Evolutionary conservation across 768 basidiomycete genomes (phyloP).

Genomic region (Baorangia bicolor): DNA sequence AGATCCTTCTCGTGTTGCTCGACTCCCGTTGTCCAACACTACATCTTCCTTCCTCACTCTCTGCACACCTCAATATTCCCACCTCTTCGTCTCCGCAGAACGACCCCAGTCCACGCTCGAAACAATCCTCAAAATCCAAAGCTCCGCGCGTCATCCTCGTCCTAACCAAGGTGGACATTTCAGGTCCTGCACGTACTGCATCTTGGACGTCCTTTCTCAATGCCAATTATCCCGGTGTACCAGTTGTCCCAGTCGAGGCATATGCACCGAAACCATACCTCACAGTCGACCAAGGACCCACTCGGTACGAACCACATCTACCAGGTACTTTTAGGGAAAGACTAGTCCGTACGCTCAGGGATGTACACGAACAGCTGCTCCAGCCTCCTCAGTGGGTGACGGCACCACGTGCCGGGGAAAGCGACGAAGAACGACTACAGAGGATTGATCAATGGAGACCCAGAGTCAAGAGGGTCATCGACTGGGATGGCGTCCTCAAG

Average conservation of each 20-base stretch:
- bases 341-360: constrained; percentile 63
- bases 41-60: constrained; percentile 82
- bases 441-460: constrained; percentile 64
- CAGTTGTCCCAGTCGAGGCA: constrained; percentile 74
- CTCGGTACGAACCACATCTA: constrained; percentile 61
- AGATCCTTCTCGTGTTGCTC: constrained; percentile 83
- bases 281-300: constrained; percentile 40
- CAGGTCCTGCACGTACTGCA: constrained; percentile 59
- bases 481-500: constrained; percentile 68
- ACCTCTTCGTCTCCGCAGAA: background rate
- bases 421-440: constrained; percentile 44
- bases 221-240: constrained; percentile 49
- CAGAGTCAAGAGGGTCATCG: constrained; percentile 58
- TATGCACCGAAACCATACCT: constrained; percentile 53
- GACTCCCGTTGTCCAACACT: constrained; percentile 88
- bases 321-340: constrained; percentile 61
- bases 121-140: constrained; percentile 34
- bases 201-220: constrained; percentile 67
- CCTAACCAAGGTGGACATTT: constrained; percentile 86
- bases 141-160: constrained; percentile 55
- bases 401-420: constrained; percentile 35
- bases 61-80: constrained; percentile 49
- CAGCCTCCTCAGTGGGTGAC: constrained; percentile 61
- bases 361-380: constrained; percentile 65
- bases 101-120: constrained; percentile 13